Evolutionary conservation across 2,329 filamentous ascomycete species (phyloP).

Genomic region (Didymella pinodella): DNA sequence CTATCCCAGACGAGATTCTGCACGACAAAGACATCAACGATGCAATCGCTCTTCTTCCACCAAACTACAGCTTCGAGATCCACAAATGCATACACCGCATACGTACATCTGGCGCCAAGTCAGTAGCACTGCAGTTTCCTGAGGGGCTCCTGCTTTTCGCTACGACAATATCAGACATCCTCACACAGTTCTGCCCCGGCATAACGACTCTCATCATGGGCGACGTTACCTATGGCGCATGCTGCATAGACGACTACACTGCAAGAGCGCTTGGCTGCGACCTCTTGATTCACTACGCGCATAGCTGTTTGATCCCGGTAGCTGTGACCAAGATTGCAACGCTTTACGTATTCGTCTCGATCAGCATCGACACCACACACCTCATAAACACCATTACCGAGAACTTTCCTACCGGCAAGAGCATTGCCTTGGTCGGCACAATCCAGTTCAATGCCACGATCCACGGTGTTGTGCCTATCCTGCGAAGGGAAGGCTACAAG

Average conservation of each 20-base stretch:
- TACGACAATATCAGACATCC: constrained; percentile 95
- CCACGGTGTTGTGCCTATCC: constrained; percentile 78
- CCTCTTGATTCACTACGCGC: constrained; percentile 93
- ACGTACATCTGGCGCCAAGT: constrained; percentile 77
- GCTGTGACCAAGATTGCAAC: constrained; percentile 97
- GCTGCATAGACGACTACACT: constrained; percentile 98
- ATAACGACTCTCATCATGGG: constrained; percentile 98
- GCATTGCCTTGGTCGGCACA: constrained; percentile 90
- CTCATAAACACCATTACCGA: constrained; percentile 85
- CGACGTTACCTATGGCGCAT: constrained; percentile 97
- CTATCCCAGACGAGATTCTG: constrained; percentile 86
- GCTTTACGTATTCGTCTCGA: constrained; percentile 97
- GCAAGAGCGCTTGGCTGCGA: constrained; percentile 93
- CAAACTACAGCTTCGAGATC: constrained; percentile 99
- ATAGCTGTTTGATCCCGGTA: constrained; percentile 94
- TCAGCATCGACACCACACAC: constrained; percentile 91
- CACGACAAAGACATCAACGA: constrained; percentile 85
- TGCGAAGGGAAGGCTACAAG: constrained; percentile 85
- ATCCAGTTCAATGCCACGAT: constrained; percentile 99
- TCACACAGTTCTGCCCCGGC: constrained; percentile 91
- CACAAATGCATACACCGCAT: constrained; percentile 98
- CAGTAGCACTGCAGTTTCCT: constrained; percentile 94
- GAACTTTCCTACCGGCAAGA: constrained; percentile 86
- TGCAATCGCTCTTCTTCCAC: constrained; percentile 83
- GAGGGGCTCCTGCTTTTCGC: constrained; percentile 95